These are phyloP conservation scores for Knoxdaviesia proteae DNA, from an alignment of 2,329 filamentous ascomycete species.

Conservation along the genomic window DNA sequence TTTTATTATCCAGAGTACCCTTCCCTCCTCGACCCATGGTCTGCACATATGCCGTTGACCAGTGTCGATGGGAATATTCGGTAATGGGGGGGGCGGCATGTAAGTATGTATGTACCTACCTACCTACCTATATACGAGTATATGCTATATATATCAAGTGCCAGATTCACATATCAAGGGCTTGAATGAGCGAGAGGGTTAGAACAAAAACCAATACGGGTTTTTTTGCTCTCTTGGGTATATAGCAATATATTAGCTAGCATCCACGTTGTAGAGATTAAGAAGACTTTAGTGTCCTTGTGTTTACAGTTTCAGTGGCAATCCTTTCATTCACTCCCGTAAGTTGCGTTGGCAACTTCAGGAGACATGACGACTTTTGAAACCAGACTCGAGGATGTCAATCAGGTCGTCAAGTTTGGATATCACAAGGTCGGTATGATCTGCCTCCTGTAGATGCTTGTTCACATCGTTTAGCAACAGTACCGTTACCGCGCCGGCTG, in stretches of 20 bases:
- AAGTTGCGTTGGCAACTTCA: too few species aligned
- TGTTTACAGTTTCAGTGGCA: background rate
- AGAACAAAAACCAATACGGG: too few species aligned
- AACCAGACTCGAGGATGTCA: slow-evolving; percentile 52
- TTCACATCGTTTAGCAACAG: slow-evolving; percentile 72
- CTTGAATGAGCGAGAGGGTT: too few species aligned
- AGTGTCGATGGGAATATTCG: too few species aligned
- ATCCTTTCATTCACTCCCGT: background rate
- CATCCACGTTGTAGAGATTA: background rate
- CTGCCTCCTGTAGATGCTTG: slow-evolving; percentile 42
- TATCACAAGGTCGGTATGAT: slow-evolving; percentile 60
- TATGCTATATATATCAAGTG: too few species aligned
- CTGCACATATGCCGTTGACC: background rate
- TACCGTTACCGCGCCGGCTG: slow-evolving; percentile 78
- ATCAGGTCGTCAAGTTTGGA: slow-evolving; percentile 55
- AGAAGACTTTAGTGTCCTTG: background rate
- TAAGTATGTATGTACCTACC: too few species aligned
- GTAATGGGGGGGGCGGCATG: too few species aligned
- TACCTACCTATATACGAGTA: too few species aligned
- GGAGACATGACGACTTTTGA: slow-evolving; percentile 12
- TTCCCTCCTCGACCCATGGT: slow-evolving; percentile 1
- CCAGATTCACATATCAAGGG: too few species aligned
- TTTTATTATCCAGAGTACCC: background rate
- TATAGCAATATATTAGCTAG: background rate
- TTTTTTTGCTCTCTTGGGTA: slow-evolving; percentile 3